Conservation (phyloP, 2,329 filamentous ascomycete species). For the Fusarium dimerum region DNA sequence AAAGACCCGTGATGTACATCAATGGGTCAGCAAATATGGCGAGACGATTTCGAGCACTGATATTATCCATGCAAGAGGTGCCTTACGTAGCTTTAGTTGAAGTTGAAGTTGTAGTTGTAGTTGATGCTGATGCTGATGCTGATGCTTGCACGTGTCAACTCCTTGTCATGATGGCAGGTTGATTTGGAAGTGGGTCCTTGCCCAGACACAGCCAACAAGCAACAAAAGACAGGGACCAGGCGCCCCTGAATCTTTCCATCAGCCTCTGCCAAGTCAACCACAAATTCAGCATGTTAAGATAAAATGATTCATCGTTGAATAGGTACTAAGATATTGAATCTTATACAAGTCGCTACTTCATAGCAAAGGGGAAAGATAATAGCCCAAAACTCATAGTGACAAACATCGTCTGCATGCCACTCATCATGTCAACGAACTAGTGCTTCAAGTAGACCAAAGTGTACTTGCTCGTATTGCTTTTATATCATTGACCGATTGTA, state of each 20-base stretch:
- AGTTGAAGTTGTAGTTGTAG: conserved; percentile 12
- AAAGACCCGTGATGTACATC: too few species aligned
- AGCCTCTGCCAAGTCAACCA: background rate
- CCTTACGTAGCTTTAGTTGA: too few species aligned
- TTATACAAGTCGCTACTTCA: too few species aligned
- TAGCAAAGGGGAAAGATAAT: too few species aligned
- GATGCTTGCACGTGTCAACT: conserved; percentile 29
- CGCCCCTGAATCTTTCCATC: conserved; percentile 11
- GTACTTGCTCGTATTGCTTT: background rate
- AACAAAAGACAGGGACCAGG: conserved; percentile 6
- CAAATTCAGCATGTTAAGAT: background rate
- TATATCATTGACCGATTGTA: background rate
- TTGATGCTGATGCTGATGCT: conserved; percentile 1
- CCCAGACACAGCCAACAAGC: conserved; percentile 1
- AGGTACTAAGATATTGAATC: too few species aligned
- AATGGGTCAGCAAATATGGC: too few species aligned
- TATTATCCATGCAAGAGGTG: too few species aligned
- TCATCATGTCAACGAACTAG: background rate
- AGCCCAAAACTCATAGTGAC: too few species aligned
- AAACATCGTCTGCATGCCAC: background rate
- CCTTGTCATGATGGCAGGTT: conserved; percentile 24
- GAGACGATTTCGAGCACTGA: too few species aligned
- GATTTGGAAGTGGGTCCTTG: conserved; percentile 23
- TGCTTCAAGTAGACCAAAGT: background rate
- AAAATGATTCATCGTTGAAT: too few species aligned